Conservation (phyloP, 2,329 filamentous ascomycete species). For the Thermothelomyces thermophilus region DNA sequence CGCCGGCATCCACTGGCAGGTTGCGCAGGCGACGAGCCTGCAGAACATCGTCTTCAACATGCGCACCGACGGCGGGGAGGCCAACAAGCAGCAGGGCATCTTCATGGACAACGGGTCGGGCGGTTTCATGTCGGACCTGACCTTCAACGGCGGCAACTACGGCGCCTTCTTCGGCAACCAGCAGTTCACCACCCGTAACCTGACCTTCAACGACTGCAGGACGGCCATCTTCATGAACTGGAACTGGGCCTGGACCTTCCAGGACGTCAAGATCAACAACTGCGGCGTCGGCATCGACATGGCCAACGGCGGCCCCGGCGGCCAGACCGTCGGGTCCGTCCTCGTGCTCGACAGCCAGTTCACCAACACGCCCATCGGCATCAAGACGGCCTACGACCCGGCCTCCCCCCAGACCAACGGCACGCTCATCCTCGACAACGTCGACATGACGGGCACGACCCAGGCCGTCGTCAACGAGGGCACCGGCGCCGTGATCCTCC, state of each 20-base stretch:
- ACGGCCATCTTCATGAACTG: slow-evolving; percentile 86
- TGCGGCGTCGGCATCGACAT: slow-evolving; percentile 75
- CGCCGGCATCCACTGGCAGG: slow-evolving; percentile 77
- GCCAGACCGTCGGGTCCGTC: slow-evolving; percentile 78
- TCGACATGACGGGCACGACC: slow-evolving; percentile 68
- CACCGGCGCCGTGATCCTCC: slow-evolving; percentile 55
- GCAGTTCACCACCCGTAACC: slow-evolving; percentile 78
- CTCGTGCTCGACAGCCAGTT: slow-evolving; percentile 76
- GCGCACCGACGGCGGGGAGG: slow-evolving; percentile 55
- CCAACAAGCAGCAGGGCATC: slow-evolving; percentile 67
- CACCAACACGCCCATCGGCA: slow-evolving; percentile 65
- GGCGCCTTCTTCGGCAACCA: slow-evolving; percentile 79
- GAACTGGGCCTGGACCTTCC: slow-evolving; percentile 84
- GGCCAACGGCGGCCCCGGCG: slow-evolving; percentile 53
- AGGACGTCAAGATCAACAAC: slow-evolving; percentile 67
- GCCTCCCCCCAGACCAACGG: slow-evolving; percentile 63
- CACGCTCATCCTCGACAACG: slow-evolving; percentile 80
- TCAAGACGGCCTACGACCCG: slow-evolving; percentile 67
- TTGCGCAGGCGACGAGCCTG: slow-evolving; percentile 73
- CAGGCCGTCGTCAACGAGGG: slow-evolving; percentile 57
- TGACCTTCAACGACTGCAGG: slow-evolving; percentile 74
- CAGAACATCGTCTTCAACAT: slow-evolving; percentile 81
- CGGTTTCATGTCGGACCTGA: slow-evolving; percentile 75
- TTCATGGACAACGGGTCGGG: slow-evolving; percentile 83
- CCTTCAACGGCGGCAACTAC: slow-evolving; percentile 74